A percentile compares a stretch with the other conserved stretches of the same genome.
Evolutionary conservation across 2,329 filamentous ascomycete species (phyloP).

Genomic region (Arthrobotrys entomopaga): DNA sequence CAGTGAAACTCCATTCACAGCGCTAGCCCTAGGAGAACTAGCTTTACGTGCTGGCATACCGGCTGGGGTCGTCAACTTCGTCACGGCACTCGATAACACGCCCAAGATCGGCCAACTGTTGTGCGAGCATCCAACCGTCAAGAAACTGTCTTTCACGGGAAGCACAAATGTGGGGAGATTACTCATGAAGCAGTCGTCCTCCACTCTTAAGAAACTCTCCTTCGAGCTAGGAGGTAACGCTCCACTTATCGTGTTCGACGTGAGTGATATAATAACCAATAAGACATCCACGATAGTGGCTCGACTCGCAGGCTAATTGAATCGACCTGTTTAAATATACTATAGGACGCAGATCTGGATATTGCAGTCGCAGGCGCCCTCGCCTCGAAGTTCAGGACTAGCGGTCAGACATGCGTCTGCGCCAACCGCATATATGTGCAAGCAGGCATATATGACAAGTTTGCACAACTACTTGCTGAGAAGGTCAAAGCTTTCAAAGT

Average conservation of each 20-base stretch:
- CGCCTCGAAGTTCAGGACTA: conserved; percentile 89
- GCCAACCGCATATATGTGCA: conserved; percentile 87
- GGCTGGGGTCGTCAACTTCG: conserved; percentile 87
- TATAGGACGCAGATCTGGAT: conserved; percentile 76
- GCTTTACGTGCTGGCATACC: conserved; percentile 88
- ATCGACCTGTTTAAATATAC: too few species aligned
- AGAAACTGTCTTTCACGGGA: conserved; percentile 95
- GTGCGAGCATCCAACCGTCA: conserved; percentile 78
- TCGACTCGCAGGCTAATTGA: neutral
- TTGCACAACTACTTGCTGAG: conserved; percentile 74
- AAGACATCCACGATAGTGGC: conserved; percentile 12
- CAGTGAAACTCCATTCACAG: conserved; percentile 89
- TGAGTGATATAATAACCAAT: conserved; percentile 54
- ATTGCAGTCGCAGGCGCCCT: conserved; percentile 83
- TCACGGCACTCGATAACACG: conserved; percentile 83
- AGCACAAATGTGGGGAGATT: conserved; percentile 75
- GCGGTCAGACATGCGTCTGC: conserved; percentile 94
- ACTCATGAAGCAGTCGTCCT: conserved; percentile 88
- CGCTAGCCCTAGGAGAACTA: conserved; percentile 86
- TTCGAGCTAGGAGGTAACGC: conserved; percentile 95
- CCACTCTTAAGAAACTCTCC: conserved; percentile 84
- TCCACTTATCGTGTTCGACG: conserved; percentile 93
- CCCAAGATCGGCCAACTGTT: conserved; percentile 79
- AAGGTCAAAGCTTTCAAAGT: conserved; percentile 80
- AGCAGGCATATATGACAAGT: conserved; percentile 78